phyloP scores from a whole-genome alignment of 169 alveolate genomes.

The Blepharisma undulans region DNA sequence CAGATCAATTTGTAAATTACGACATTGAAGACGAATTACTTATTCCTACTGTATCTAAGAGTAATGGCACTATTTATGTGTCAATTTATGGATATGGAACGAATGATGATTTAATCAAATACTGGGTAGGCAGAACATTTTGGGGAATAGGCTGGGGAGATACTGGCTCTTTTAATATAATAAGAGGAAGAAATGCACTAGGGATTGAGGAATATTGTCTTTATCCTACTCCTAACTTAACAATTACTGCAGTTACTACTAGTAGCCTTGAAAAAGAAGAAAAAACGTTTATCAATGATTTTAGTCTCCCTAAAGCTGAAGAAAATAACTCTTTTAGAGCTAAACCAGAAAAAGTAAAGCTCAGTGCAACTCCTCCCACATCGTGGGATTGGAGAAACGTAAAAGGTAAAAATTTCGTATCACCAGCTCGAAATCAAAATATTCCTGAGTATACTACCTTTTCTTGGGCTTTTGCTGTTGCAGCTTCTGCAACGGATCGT shows the following conservation, averaged over 20 bases:
- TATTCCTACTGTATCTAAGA: not conserved
- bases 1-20: conserved; percentile 45
- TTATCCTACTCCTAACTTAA: conserved; percentile 37
- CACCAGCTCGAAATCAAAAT: conserved; percentile 73
- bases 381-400: conserved; percentile 80
- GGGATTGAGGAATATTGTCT: conserved; percentile 5
- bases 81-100: conserved; percentile 77
- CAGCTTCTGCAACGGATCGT: conserved; percentile 83
- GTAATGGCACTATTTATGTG: conserved; percentile 49
- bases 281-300: no score
- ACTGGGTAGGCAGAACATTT: conserved; percentile 79
- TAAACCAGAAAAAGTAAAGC: not conserved
- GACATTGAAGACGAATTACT: conserved; percentile 53
- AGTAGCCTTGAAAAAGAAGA: no score
- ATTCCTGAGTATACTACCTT: conserved; percentile 78
- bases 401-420: conserved; percentile 56
- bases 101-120: conserved; percentile 61
- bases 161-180: conserved; percentile 70
- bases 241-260: not conserved
- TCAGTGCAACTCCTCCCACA: conserved; percentile 43
- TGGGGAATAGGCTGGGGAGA: conserved; percentile 92
- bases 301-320: no score
- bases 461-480: conserved; percentile 88
- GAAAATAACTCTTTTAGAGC: not conserved
- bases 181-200: conserved; percentile 60